These are phyloP conservation scores for Lasiosphaeria hispida DNA, from an alignment of 495 filamentous ascomycete genomes.

Conservation along the genomic window DNA sequence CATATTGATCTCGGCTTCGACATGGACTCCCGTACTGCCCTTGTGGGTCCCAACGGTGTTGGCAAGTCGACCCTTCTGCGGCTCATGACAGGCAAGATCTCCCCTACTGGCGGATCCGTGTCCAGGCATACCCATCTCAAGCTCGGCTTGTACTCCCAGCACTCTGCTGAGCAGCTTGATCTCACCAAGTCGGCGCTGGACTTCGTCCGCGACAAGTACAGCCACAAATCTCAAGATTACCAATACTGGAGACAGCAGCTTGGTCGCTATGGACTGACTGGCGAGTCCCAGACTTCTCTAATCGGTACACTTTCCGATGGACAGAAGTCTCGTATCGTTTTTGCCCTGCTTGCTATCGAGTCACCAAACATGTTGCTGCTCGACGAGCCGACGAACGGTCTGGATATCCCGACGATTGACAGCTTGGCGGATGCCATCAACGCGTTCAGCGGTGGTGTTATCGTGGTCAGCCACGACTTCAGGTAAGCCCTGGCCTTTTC, in stretches of 20 bases:
- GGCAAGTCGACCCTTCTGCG: constrained; percentile 98
- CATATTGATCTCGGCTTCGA: constrained; percentile 97
- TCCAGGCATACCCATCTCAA: constrained; percentile 95
- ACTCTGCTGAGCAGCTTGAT: constrained; percentile 97
- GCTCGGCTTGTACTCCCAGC: constrained; percentile 95
- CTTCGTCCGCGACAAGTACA: constrained; percentile 95
- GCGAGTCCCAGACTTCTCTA: constrained; percentile 90
- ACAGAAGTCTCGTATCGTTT: constrained; percentile 96
- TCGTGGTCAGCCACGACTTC: constrained; percentile 98
- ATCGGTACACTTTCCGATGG: constrained; percentile 98
- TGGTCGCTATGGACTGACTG: constrained; percentile 85
- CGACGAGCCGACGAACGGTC: constrained; percentile 98
- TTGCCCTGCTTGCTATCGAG: constrained; percentile 94
- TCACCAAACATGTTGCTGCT: constrained; percentile 95
- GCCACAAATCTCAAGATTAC: constrained; percentile 87
- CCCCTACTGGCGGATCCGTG: constrained; percentile 76
- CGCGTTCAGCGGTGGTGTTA: constrained; percentile 91
- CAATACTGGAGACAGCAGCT: constrained; percentile 99
- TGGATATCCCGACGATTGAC: constrained; percentile 99
- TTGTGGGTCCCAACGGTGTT: constrained; percentile 98
- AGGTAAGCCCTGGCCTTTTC: constrained; percentile 55
- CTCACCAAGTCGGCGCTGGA: constrained; percentile 96
- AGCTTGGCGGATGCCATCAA: constrained; percentile 97
- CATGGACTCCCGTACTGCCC: constrained; percentile 96
- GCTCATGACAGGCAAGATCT: constrained; percentile 95